These are phyloP conservation scores for Pestalotiopsis sp. DNA, from an alignment of 2,329 filamentous ascomycete genomes.

Conservation along the genomic window DNA sequence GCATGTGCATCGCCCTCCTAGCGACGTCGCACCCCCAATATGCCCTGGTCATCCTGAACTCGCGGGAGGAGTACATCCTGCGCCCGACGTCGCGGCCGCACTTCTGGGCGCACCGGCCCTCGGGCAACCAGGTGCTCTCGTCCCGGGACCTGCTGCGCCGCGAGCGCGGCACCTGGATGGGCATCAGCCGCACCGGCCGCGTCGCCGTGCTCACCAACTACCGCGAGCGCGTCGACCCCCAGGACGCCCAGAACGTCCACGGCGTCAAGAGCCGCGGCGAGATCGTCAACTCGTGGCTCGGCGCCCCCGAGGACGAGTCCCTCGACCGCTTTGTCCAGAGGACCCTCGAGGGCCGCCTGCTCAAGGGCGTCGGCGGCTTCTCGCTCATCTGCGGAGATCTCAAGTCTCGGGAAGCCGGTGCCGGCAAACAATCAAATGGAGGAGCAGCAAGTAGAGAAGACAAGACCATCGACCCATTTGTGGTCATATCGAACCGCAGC, in stretches of 20 bases:
- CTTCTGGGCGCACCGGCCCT: conserved; percentile 59
- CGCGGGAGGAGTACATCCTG: conserved; percentile 74
- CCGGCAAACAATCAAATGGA: background rate
- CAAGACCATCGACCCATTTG: conserved; percentile 48
- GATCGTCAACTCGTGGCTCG: conserved; percentile 67
- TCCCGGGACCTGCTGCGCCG: conserved; percentile 63
- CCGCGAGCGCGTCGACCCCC: conserved; percentile 52
- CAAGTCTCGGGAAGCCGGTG: conserved; percentile 27
- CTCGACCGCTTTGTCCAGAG: conserved; percentile 53
- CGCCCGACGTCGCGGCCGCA: conserved; percentile 65
- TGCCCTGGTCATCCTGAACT: conserved; percentile 74
- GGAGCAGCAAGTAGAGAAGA: conserved; percentile 7
- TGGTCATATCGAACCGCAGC: conserved; percentile 65
- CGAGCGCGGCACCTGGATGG: conserved; percentile 69
- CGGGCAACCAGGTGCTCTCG: conserved; percentile 54
- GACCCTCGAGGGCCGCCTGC: conserved; percentile 53
- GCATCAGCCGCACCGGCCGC: conserved; percentile 60
- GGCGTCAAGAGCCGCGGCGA: conserved; percentile 61
- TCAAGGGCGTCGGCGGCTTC: conserved; percentile 67
- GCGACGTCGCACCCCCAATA: conserved; percentile 78
- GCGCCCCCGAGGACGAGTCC: conserved; percentile 47
- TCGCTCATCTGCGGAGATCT: conserved; percentile 68
- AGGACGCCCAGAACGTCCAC: conserved; percentile 51
- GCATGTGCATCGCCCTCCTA: conserved; percentile 78
- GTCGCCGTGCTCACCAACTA: conserved; percentile 70